Percentiles rank a stretch among this genome's conserved stretches.
These are phyloP conservation scores for Beauveria brongniartii DNA, from an alignment of 2,329 filamentous ascomycete genomes.

Conservation along the genomic window DNA sequence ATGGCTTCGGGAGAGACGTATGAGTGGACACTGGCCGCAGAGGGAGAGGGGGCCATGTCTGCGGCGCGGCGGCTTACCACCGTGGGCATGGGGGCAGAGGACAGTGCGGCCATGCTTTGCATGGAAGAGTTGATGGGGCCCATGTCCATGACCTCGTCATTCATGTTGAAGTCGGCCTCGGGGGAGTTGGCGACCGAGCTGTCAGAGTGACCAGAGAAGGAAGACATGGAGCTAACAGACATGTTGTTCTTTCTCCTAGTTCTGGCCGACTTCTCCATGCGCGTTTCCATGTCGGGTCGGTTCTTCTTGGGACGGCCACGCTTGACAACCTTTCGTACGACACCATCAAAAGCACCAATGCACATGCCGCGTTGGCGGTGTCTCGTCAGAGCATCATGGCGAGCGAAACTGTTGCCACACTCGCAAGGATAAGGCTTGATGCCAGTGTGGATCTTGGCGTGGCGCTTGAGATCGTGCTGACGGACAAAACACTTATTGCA, in stretches of 20 bases:
- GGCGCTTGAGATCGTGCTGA: conserved; percentile 93
- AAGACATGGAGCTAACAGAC: conserved; percentile 40
- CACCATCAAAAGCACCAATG: conserved; percentile 83
- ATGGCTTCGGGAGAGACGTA: conserved; percentile 42
- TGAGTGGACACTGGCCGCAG: conserved; percentile 27
- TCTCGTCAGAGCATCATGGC: conserved; percentile 88
- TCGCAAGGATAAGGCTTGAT: conserved; percentile 93
- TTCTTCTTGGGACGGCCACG: conserved; percentile 57
- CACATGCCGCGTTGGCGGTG: conserved; percentile 96
- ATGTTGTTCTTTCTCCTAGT: conserved; percentile 49
- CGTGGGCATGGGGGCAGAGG: conserved; percentile 37
- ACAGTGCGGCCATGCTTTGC: conserved; percentile 29
- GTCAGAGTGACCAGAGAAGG: conserved; percentile 49
- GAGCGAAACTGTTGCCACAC: conserved; percentile 89
- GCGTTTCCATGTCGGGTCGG: conserved; percentile 47
- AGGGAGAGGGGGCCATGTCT: conserved; percentile 32
- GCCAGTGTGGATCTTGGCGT: conserved; percentile 94
- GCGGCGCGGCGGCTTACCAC: conserved; percentile 20
- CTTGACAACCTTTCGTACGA: conserved; percentile 52
- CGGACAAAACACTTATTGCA: conserved; percentile 95
- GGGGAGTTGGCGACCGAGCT: conserved; percentile 49
- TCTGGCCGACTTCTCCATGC: conserved; percentile 46
- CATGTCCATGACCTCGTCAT: conserved; percentile 42
- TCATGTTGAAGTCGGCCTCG: conserved; percentile 36
- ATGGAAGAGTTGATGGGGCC: conserved; percentile 20